Evolutionary conservation across 2,329 filamentous ascomycete species (phyloP).

Genomic region (Cytospora piceae): DNA sequence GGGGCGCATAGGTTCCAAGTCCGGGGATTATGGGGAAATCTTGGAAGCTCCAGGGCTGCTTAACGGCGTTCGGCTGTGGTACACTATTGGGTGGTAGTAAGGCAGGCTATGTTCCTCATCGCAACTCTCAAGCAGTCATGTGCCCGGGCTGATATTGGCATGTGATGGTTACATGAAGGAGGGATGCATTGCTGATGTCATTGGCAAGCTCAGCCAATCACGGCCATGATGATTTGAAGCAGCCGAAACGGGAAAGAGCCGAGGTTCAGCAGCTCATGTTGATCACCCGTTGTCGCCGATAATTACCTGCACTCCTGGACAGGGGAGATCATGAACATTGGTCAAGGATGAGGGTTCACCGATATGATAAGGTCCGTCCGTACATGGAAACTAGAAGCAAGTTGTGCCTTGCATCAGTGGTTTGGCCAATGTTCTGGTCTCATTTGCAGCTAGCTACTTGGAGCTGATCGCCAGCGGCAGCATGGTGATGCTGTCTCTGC

Average conservation of each 20-base stretch:
- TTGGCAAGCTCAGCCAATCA: constrained; percentile 24
- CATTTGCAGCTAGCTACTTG: not conserved
- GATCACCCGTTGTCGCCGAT: not conserved
- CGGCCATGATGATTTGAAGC: constrained; percentile 8
- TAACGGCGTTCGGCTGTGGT: not conserved
- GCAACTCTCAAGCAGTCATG: constrained; percentile 25
- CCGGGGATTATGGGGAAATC: constrained; percentile 18
- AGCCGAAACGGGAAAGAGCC: constrained; percentile 24
- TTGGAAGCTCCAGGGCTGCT: not conserved
- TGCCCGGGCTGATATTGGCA: constrained; percentile 20
- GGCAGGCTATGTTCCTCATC: constrained; percentile 7
- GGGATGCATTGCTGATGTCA: constrained; percentile 24
- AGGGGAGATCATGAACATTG: not conserved
- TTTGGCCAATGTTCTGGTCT: not conserved
- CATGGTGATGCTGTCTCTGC: not conserved
- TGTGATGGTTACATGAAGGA: constrained; percentile 23
- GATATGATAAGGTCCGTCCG: no score
- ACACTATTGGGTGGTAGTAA: not conserved
- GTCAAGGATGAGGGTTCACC: no score
- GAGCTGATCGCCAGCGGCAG: not conserved
- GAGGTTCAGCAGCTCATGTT: constrained; percentile 15
- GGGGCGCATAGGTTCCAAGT: constrained; percentile 2
- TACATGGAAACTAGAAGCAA: not conserved
- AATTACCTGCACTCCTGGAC: not conserved
- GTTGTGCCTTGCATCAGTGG: not conserved